These are phyloP conservation scores for Exsudoporus floridanus DNA, from an alignment of 1,284 basidiomycete genomes.

Conservation along the genomic window DNA sequence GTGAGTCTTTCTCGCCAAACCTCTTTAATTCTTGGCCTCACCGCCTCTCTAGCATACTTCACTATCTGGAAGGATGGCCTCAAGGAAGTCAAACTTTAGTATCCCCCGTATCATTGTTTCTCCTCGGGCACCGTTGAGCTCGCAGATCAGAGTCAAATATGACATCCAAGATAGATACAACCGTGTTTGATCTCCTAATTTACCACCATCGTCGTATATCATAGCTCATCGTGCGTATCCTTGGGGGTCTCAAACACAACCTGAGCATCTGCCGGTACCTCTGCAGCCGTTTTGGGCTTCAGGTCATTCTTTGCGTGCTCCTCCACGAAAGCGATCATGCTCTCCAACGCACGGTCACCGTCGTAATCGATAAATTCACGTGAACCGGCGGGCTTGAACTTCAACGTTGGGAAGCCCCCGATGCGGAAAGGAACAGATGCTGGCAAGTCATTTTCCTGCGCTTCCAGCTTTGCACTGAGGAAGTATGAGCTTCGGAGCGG, in stretches of 20 bases:
- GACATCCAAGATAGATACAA: conserved; percentile 24
- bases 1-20: conserved; percentile 44
- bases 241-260: conserved; percentile 29
- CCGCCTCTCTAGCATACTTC: conserved; percentile 68
- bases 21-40: conserved; percentile 12
- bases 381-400: conserved; percentile 92
- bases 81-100: conserved; percentile 70
- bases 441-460: conserved; percentile 95
- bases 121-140: conserved; percentile 4
- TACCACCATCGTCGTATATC: conserved; percentile 14
- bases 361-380: conserved; percentile 90
- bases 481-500: conserved; percentile 4
- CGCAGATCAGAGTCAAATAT: conserved; percentile 17
- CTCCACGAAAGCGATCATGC: conserved; percentile 81
- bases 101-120: not conserved
- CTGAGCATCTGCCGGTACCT: conserved; percentile 24
- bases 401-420: conserved; percentile 91
- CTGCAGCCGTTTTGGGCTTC: conserved; percentile 19
- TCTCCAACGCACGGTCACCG: conserved; percentile 88
- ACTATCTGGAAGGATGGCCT: conserved; percentile 93
- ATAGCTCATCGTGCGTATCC: conserved; percentile 30
- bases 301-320: conserved; percentile 72
- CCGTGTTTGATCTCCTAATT: conserved; percentile 21
- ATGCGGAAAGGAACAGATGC: conserved; percentile 83
- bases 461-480: conserved; percentile 94